Percentiles rank a stretch among this genome's conserved stretches.
These are phyloP conservation scores for Mycena rebaudengoi DNA, from an alignment of 768 basidiomycete species.

Conservation along the genomic window DNA sequence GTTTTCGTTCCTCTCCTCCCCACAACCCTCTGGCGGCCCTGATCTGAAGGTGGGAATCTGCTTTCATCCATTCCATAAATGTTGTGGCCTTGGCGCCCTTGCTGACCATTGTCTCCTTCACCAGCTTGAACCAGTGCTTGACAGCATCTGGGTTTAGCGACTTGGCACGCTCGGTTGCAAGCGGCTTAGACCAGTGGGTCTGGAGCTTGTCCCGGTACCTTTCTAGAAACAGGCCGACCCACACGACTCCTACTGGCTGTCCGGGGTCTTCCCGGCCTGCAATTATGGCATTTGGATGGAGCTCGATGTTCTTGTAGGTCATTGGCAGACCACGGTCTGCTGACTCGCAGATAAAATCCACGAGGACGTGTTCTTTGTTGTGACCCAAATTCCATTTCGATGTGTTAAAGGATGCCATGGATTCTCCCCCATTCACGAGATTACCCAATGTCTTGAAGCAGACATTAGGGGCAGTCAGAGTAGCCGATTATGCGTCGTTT, in stretches of 20 bases:
- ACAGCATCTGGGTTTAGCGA: not conserved
- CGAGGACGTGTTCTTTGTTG: not conserved
- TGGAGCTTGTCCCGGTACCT: not conserved
- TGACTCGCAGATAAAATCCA: not conserved
- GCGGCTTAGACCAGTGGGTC: not conserved
- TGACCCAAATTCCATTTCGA: not conserved
- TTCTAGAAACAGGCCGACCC: not conserved
- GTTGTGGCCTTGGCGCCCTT: not conserved
- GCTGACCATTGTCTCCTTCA: not conserved
- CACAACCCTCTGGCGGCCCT: constrained; percentile 6
- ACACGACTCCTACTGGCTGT: not conserved
- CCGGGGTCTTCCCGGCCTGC: not conserved
- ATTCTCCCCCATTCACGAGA: not conserved
- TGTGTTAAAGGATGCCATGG: not conserved
- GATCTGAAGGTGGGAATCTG: constrained; percentile 18
- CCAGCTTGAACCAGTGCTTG: not conserved
- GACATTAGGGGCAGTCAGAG: too few relatives aligned
- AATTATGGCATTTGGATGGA: not conserved
- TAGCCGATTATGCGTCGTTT: too few relatives aligned
- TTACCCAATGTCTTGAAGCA: not conserved
- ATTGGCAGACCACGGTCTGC: not conserved
- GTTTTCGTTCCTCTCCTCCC: constrained; percentile 10
- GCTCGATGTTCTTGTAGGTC: not conserved
- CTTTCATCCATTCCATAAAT: constrained; percentile 31
- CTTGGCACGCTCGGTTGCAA: not conserved